These are phyloP conservation scores for Blepharisma stoltei DNA, from an alignment of 73 alveolate species.

Conservation along the genomic window DNA sequence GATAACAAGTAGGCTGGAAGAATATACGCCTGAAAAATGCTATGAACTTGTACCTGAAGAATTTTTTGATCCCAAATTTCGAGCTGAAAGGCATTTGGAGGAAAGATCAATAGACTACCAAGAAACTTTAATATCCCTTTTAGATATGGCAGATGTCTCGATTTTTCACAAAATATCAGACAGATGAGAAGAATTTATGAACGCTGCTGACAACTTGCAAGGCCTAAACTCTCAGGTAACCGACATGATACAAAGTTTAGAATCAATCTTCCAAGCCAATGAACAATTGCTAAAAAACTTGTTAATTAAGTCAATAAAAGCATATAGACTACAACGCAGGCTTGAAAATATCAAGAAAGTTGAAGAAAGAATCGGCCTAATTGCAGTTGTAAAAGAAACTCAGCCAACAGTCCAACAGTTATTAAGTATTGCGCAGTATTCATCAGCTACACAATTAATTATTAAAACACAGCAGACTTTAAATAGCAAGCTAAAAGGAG, in stretches of 20 bases:
- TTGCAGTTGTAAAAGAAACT: not conserved
- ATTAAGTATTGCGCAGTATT: not conserved
- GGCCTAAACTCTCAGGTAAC: not conserved
- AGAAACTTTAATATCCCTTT: not conserved
- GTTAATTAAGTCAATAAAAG: not conserved
- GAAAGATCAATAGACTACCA: not conserved
- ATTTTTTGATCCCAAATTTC: not conserved
- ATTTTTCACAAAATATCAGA: constrained; percentile 19
- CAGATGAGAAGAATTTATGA: constrained; percentile 7
- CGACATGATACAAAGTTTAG: not conserved
- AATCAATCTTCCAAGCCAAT: not conserved
- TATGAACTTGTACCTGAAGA: not conserved
- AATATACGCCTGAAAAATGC: constrained; percentile 6
- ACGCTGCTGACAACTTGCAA: not conserved
- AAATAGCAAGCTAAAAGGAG: not conserved
- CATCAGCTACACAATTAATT: constrained; percentile 17
- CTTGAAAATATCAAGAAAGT: constrained; percentile 7
- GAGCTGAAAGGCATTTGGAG: not conserved
- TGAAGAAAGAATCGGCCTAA: not conserved
- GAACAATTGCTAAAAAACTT: not conserved
- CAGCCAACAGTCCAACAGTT: not conserved
- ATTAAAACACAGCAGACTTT: constrained; percentile 14
- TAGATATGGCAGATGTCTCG: constrained; percentile 7
- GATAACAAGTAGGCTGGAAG: not conserved
- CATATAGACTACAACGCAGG: not conserved